Evolutionary conservation across 192 early-diverging fungal species (phyloP).

Genomic region (Podila horticola): DNA sequence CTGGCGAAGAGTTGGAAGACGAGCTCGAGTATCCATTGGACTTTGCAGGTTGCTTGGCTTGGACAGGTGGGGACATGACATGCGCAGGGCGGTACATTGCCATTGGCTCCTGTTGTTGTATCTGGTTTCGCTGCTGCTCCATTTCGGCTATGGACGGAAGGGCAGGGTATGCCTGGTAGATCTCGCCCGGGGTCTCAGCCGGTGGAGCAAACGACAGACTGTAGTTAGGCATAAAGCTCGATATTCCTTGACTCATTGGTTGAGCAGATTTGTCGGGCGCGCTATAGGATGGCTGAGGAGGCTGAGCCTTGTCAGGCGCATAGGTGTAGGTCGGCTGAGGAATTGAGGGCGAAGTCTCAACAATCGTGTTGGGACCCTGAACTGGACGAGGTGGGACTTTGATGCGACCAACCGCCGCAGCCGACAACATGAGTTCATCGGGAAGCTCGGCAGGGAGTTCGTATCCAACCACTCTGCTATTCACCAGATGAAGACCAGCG

Average conservation of each 20-base stretch:
- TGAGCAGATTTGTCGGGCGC: neutral
- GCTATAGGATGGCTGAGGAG: neutral
- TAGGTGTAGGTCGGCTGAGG: neutral
- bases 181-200: neutral
- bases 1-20: neutral
- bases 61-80: too few species aligned
- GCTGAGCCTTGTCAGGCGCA: neutral
- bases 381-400: slow-evolving; percentile 25
- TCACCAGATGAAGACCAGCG: slow-evolving; percentile 41
- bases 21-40: neutral
- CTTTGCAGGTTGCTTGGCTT: too few species aligned
- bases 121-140: slow-evolving; percentile 14
- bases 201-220: neutral
- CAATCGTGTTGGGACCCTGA: slow-evolving; percentile 23
- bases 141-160: neutral
- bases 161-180: neutral
- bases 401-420: slow-evolving; percentile 32
- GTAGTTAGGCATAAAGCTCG: slow-evolving; percentile 1
- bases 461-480: slow-evolving; percentile 23
- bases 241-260: neutral
- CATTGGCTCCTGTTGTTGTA: slow-evolving; percentile 14
- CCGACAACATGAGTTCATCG: slow-evolving; percentile 46
- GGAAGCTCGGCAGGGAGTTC: slow-evolving; percentile 34
- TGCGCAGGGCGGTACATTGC: neutral
- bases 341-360: neutral